phyloP scores from a whole-genome alignment of 2,329 filamentous ascomycete genomes.

The Aspergillus quadricinctus region DNA sequence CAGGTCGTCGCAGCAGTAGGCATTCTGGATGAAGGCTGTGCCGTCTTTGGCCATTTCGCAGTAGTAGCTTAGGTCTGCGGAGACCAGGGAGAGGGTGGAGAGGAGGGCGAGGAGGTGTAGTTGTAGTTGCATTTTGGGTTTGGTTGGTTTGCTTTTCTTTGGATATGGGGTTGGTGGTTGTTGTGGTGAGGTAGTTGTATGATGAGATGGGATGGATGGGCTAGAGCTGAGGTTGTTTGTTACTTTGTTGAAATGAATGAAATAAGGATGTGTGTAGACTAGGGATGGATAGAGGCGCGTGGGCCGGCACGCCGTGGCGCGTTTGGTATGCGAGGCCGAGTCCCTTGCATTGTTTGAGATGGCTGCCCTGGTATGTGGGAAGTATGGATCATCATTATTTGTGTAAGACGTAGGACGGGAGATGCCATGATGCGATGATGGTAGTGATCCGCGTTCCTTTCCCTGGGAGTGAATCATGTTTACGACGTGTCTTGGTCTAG shows the following conservation, averaged over 20 bases:
- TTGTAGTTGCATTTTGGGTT: conserved; percentile 16
- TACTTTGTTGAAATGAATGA: neutral
- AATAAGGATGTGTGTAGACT: neutral
- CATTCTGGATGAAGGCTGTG: conserved; percentile 22
- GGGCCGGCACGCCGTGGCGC: too few species aligned
- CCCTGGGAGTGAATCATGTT: neutral
- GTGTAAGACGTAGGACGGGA: too few species aligned
- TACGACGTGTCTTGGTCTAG: neutral
- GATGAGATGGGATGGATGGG: neutral
- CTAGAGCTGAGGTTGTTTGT: neutral
- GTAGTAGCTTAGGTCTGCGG: conserved; percentile 9
- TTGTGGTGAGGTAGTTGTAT: neutral
- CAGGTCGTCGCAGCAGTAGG: conserved; percentile 28
- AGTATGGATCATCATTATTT: neutral
- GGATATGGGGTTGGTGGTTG: neutral
- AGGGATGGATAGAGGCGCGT: neutral
- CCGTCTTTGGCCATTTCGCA: conserved; percentile 25
- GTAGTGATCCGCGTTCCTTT: neutral
- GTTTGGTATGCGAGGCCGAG: neutral
- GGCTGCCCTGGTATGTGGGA: neutral
- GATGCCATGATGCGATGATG: neutral
- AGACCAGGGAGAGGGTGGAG: conserved; percentile 5
- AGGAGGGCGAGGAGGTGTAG: conserved; percentile 12
- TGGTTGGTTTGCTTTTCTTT: neutral
- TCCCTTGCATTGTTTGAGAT: neutral